Conservation (phyloP, 2,329 filamentous ascomycete genomes). For the Beauveria bassiana region DNA sequence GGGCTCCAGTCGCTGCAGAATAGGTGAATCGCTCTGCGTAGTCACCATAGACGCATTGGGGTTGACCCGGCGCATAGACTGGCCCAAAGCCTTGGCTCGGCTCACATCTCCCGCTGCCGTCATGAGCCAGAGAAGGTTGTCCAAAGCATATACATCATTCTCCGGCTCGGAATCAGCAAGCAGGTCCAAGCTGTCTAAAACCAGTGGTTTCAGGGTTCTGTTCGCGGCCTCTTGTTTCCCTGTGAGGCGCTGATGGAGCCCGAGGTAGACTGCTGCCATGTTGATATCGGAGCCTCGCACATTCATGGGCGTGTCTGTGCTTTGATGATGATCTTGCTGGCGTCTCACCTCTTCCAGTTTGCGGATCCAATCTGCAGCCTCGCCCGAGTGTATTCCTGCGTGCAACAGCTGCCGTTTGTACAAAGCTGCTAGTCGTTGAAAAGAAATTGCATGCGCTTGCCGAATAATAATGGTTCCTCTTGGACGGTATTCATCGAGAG, state of each 20-base stretch:
- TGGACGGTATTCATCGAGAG: slow-evolving; percentile 29
- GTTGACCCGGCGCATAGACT: slow-evolving; percentile 32
- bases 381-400: slow-evolving; percentile 19
- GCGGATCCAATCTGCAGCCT: slow-evolving; percentile 24
- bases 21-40: slow-evolving; percentile 22
- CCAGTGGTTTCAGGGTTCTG: slow-evolving; percentile 23
- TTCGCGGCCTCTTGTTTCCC: slow-evolving; percentile 21
- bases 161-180: slow-evolving; percentile 32
- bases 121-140: slow-evolving; percentile 32
- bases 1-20: slow-evolving; percentile 23
- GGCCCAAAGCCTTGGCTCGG: slow-evolving; percentile 29
- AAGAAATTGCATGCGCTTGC: slow-evolving; percentile 31
- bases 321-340: slow-evolving; percentile 31
- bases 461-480: slow-evolving; percentile 32
- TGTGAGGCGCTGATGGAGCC: slow-evolving; percentile 28
- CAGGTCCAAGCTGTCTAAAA: slow-evolving; percentile 30
- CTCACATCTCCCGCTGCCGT: slow-evolving; percentile 29
- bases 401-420: slow-evolving; percentile 29
- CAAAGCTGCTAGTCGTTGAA: slow-evolving; percentile 30
- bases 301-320: slow-evolving; percentile 30
- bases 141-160: slow-evolving; percentile 34
- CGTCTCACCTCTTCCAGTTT: slow-evolving; percentile 28
- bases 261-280: slow-evolving; percentile 32
- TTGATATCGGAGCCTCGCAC: slow-evolving; percentile 36
- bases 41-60: slow-evolving; percentile 19